Conservation (phyloP, 768 basidiomycete species). For the Boletus vermiculosoides region DNA sequence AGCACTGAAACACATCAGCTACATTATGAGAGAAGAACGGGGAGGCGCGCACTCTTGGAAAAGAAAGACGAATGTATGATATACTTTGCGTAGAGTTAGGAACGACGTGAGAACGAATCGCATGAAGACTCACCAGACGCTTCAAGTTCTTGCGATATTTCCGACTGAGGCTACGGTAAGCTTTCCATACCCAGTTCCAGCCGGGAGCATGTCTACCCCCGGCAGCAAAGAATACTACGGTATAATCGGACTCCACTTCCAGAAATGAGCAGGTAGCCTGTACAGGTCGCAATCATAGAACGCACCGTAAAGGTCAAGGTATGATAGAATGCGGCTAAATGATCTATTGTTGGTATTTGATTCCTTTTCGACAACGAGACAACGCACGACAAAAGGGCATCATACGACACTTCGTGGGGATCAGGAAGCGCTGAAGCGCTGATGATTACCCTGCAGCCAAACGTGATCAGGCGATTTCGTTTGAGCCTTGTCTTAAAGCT, state of each 20-base stretch:
- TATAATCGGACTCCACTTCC: slow-evolving; percentile 85
- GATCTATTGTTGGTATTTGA: slow-evolving; percentile 4
- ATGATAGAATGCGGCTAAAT: slow-evolving; percentile 68
- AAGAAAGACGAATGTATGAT: slow-evolving; percentile 88
- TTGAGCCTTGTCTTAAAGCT: slow-evolving; percentile 26
- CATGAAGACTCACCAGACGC: slow-evolving; percentile 54
- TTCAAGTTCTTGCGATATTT: slow-evolving; percentile 91
- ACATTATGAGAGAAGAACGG: not conserved
- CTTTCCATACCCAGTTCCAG: slow-evolving; percentile 93
- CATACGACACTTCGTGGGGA: slow-evolving; percentile 73
- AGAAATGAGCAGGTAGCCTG: not conserved
- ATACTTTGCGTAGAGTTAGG: slow-evolving; percentile 47
- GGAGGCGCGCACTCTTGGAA: slow-evolving; percentile 64
- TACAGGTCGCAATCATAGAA: not conserved
- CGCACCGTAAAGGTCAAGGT: slow-evolving; percentile 79
- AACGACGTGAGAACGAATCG: not conserved
- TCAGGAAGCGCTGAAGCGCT: slow-evolving; percentile 83
- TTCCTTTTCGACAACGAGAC: slow-evolving; percentile 10
- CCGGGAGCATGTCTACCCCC: slow-evolving; percentile 70
- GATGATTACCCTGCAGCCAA: slow-evolving; percentile 66
- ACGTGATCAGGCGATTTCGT: slow-evolving; percentile 7
- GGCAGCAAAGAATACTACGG: slow-evolving; percentile 83
- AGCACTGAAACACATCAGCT: slow-evolving; percentile 55
- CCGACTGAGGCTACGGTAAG: slow-evolving; percentile 73
- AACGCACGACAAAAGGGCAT: slow-evolving; percentile 68